Base-by-base conservation (phyloP, 306 rosid genomes). In the Acmispon strigosus region DNA sequence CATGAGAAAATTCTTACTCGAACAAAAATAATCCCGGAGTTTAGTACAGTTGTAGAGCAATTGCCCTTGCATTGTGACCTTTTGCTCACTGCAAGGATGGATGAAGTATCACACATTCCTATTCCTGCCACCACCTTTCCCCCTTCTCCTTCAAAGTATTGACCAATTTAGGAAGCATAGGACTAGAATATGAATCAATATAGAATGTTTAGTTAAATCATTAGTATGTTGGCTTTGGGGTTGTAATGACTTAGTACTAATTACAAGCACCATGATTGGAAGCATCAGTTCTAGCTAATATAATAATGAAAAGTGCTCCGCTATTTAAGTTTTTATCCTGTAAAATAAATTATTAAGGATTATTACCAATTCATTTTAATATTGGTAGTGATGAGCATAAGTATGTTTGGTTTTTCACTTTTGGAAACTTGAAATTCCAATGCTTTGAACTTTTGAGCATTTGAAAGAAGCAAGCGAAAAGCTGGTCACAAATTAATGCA, bases 11-110 rank as follows among this genome's bases (percentile, higher is more conserved):
- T 1, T n/a, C n/a, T n/a, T n/a, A n/a, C n/a, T n/a, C n/a, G n/a
- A 22, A 1, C 2, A 22, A 2, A 1, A 22, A 22, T 22, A 22
- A 22, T 22, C 24, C 24, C 2, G 1, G 24, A 22, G 24, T 49
- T 69, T 27, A n/a, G n/a, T 58, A 55, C n/a, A 49, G 61, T 53
- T 74, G 83, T 74, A 48, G 71, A 75, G 50, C 22, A 72, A 66
- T 58, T 76, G 39, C 4, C 69, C 47, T 64, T 62, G 24, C 69
- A 59, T 69, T 69, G 72, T 54, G 55, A 48, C 7, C 9, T 39
- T 61, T 71, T 72, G 58, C 6, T 71, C 3, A 44, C n/a, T 5
- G 27, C 66, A 17, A 17, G n/a, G n/a, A n/a, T 19, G 10, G 43
- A 66, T 47, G 55, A 73, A 7, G 54, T 44, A 43, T 42, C 18